Base-by-base conservation (phyloP, 2,329 filamentous ascomycete species). In the Cephalotrichum gorgonifer region DNA sequence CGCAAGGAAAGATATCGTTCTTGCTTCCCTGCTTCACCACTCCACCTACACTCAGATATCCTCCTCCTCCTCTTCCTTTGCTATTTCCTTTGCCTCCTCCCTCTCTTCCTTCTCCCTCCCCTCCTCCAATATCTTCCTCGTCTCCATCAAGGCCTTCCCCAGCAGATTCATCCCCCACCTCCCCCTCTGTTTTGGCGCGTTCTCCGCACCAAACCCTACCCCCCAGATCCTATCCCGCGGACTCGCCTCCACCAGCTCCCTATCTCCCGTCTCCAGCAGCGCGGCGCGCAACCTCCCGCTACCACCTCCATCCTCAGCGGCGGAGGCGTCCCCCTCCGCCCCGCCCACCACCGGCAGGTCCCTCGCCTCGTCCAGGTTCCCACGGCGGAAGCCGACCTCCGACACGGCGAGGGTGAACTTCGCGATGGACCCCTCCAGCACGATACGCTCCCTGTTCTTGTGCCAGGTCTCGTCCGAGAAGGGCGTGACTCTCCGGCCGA, bases 161-260 rank as follows among this genome's bases (percentile, higher is more conserved):
- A 86, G 60, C 51, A 84, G 58, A 62, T 86, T 86, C 64, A 74
- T 51, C 0, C 83, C 83, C 83, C 82, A 86, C 3, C 61, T 54
- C 17, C 63, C 58, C 44, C 72, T 69, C 45, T 71, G 69, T 2
- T 26, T 53, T 49, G 64, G 67, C 2, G 80, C 81, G 56, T 72
- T 64, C 17, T 63, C 65, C 6, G 71, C 74, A 2, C 57, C 64
- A 55, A 78, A 84, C 6, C 83, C 83, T 42, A 86, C 66, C 2
- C 82, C 83, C 83, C 82, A 86, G 49, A 85, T 74, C 6, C 69
- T 58, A 64, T 86, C 82, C 51, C 61, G 68, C 11, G 80, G 76
- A 51, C 73, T 73, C 28, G 78, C 78, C 64, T 83, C 81, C 2
- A 84, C 78, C 22, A 86, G 57, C 60, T 82, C 74, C 43, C 73